These are phyloP conservation scores for Arthroderma uncinatum DNA, from an alignment of 2,329 filamentous ascomycete species.

Conservation along the genomic window DNA sequence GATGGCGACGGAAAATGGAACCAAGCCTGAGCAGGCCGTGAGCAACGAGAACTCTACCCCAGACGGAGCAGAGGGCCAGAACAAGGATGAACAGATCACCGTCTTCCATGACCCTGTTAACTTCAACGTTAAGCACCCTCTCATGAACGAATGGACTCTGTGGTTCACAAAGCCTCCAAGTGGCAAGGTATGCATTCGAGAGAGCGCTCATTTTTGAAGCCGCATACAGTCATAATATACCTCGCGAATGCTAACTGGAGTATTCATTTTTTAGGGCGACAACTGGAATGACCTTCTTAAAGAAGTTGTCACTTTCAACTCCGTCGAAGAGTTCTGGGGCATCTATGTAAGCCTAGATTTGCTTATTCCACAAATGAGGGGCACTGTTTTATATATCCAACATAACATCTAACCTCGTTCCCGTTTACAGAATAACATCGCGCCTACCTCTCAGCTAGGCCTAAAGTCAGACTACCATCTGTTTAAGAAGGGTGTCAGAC, in stretches of 20 bases:
- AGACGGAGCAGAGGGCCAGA: constrained; percentile 37
- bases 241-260: constrained; percentile 1
- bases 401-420: not conserved
- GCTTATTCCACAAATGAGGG: not conserved
- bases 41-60: constrained; percentile 47
- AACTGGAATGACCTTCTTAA: constrained; percentile 98
- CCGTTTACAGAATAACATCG: constrained; percentile 79
- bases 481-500: constrained; percentile 93
- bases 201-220: not conserved
- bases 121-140: constrained; percentile 98
- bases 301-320: constrained; percentile 97
- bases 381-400: not conserved
- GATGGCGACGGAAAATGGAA: constrained; percentile 31
- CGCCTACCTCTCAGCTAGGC: constrained; percentile 84
- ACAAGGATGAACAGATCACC: constrained; percentile 53
- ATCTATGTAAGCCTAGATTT: constrained; percentile 66
- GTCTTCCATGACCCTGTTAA: constrained; percentile 98
- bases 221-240: not conserved
- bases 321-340: constrained; percentile 98
- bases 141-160: constrained; percentile 95
- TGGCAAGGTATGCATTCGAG: constrained; percentile 60
- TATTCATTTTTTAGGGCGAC: constrained; percentile 54
- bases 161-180: constrained; percentile 99
- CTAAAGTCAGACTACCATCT: constrained; percentile 99
- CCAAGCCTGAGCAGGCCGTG: constrained; percentile 24